phyloP scores from a whole-genome alignment of 257 asterid species.

The Lantana camara region DNA sequence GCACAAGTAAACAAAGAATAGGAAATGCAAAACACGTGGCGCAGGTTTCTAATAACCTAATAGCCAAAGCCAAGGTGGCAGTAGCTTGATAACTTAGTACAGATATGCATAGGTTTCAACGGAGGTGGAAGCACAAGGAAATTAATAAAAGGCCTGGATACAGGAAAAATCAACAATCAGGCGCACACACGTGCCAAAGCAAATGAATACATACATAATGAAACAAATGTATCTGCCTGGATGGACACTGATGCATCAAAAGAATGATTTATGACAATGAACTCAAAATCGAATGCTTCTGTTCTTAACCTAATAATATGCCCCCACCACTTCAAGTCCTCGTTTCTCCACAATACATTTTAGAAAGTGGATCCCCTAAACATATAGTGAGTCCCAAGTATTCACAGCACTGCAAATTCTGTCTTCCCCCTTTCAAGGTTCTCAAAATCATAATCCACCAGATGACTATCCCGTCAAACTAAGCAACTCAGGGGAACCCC shows the following conservation, averaged over 20 bases:
- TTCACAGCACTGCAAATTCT: constrained; percentile 14
- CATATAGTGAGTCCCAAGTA: not conserved
- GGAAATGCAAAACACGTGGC: constrained; percentile 15
- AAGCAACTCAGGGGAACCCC: constrained; percentile 24
- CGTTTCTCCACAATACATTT: constrained; percentile 3
- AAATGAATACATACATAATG: not conserved
- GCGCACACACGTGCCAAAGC: not conserved
- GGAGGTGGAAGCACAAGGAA: constrained; percentile 6
- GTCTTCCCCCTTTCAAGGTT: not conserved
- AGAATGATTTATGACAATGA: not conserved
- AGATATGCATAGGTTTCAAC: not conserved
- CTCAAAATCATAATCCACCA: constrained; percentile 16
- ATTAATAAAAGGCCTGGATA: not conserved
- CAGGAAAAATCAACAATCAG: constrained; percentile 5
- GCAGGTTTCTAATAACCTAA: constrained; percentile 12
- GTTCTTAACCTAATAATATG: constrained; percentile 15
- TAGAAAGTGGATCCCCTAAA: constrained; percentile 5
- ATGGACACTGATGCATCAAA: constrained; percentile 7
- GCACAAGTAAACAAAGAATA: not conserved
- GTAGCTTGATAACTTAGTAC: not conserved
- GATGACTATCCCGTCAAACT: constrained; percentile 28
- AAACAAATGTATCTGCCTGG: not conserved
- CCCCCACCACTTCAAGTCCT: not conserved
- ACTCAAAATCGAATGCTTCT: constrained; percentile 1
- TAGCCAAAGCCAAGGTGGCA: constrained; percentile 23